Percentiles rank a stretch among this genome's conserved stretches.
Evolutionary conservation across 352 stramenopile genomes (phyloP).

Genomic region (Globisporangium echinulatum): DNA sequence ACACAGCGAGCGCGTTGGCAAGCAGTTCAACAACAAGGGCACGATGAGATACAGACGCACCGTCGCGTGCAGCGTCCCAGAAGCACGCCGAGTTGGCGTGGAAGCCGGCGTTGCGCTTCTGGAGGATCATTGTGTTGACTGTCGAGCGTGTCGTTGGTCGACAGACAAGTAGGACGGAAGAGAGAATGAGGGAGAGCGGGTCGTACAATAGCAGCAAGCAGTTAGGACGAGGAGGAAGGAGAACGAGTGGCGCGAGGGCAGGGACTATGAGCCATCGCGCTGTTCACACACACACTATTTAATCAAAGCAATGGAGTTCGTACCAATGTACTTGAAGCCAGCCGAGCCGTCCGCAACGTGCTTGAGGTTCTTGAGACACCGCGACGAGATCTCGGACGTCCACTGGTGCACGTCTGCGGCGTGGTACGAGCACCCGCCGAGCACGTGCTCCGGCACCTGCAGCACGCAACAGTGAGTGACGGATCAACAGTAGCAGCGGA

Average conservation of each 20-base stretch:
- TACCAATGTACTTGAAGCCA: slow-evolving; percentile 88
- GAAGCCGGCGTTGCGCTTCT: slow-evolving; percentile 84
- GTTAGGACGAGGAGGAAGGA: neutral
- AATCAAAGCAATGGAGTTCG: slow-evolving; percentile 4
- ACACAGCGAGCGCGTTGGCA: neutral
- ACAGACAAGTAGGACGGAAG: neutral
- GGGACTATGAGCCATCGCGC: neutral
- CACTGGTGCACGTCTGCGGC: slow-evolving; percentile 75
- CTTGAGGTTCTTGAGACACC: slow-evolving; percentile 82
- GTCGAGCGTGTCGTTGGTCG: neutral
- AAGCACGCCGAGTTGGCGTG: slow-evolving; percentile 86
- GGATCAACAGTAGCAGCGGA: neutral
- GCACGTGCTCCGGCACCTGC: slow-evolving; percentile 68
- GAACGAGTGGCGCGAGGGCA: neutral
- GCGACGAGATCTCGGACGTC: slow-evolving; percentile 69
- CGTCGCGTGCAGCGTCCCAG: slow-evolving; percentile 81
- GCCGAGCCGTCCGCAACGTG: slow-evolving; percentile 74
- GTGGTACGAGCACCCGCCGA: slow-evolving; percentile 67
- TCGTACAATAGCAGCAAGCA: neutral
- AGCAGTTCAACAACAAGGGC: too few species aligned
- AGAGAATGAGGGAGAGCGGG: neutral
- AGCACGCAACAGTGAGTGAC: neutral
- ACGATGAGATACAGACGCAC: slow-evolving; percentile 22
- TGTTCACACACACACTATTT: neutral
- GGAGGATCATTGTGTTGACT: slow-evolving; percentile 86